phyloP scores from a whole-genome alignment of 2,329 filamentous ascomycete species.

The Blumeriella jaapii region DNA sequence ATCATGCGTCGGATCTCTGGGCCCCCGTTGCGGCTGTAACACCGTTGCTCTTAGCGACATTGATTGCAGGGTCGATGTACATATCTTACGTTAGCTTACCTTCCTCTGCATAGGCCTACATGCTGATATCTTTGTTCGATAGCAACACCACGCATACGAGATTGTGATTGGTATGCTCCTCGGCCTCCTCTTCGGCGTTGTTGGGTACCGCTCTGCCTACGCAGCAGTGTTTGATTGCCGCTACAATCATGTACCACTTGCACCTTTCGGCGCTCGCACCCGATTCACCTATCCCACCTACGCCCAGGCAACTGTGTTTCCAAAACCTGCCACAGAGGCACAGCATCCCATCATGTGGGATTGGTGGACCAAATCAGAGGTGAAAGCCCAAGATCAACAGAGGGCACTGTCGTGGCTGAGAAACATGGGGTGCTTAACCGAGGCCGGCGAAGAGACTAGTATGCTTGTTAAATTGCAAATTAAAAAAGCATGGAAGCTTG shows the following conservation, averaged over 20 bases:
- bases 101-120: neutral
- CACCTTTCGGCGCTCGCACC: conserved; percentile 4
- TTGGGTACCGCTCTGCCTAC: conserved; percentile 53
- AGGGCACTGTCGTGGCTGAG: conserved; percentile 4
- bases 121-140: neutral
- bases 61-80: conserved; percentile 53
- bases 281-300: conserved; percentile 5
- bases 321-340: neutral
- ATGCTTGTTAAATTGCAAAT: neutral
- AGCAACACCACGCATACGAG: conserved; percentile 66
- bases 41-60: conserved; percentile 54
- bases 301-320: neutral
- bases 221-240: conserved; percentile 56
- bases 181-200: conserved; percentile 50
- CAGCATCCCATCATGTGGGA: conserved; percentile 6
- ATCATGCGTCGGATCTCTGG: conserved; percentile 62
- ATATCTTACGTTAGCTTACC: conserved; percentile 30
- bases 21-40: conserved; percentile 53
- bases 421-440: conserved; percentile 3
- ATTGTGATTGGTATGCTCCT: conserved; percentile 51
- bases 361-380: conserved; percentile 8
- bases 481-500: neutral
- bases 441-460: neutral
- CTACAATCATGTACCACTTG: conserved; percentile 33
- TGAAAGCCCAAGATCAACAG: conserved; percentile 3